Evolutionary conservation across 1,284 basidiomycete species (phyloP).

Genomic region (Ceratobasidium sp.): DNA sequence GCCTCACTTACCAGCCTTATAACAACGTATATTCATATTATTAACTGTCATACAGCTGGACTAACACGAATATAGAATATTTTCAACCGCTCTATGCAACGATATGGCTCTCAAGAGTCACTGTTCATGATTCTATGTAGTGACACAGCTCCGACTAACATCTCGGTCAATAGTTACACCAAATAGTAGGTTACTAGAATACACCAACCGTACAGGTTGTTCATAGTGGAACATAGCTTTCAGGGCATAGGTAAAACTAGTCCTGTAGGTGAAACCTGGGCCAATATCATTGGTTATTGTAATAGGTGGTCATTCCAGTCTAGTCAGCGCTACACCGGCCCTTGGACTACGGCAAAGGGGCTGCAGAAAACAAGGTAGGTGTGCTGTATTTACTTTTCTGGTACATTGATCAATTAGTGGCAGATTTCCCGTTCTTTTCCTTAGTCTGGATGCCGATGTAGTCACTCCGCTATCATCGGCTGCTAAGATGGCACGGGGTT

Average conservation of each 20-base stretch:
- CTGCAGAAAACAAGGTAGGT: conserved; percentile 25
- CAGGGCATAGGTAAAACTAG: conserved; percentile 12
- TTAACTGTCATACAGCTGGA: neutral
- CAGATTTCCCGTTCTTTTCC: conserved; percentile 45
- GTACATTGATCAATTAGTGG: too few relatives aligned
- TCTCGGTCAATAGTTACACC: conserved; percentile 3
- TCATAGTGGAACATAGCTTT: neutral
- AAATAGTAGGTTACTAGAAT: conserved; percentile 17
- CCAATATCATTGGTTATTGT: neutral
- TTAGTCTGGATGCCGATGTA: conserved; percentile 45
- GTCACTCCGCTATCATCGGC: conserved; percentile 45
- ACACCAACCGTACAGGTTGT: too few relatives aligned
- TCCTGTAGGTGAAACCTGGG: conserved; percentile 14
- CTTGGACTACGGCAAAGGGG: conserved; percentile 12
- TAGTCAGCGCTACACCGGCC: conserved; percentile 23
- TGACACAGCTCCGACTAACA: conserved; percentile 2
- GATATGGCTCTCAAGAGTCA: neutral
- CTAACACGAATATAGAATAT: conserved; percentile 8
- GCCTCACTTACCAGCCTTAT: neutral
- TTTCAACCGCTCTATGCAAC: conserved; percentile 35
- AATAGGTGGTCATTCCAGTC: conserved; percentile 19
- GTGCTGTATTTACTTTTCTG: neutral
- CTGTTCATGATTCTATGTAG: conserved; percentile 2
- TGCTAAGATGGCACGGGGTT: conserved; percentile 40
- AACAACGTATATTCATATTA: neutral